Conservation (phyloP, 495 filamentous ascomycete genomes). For the Evansstolkia leycettana region DNA sequence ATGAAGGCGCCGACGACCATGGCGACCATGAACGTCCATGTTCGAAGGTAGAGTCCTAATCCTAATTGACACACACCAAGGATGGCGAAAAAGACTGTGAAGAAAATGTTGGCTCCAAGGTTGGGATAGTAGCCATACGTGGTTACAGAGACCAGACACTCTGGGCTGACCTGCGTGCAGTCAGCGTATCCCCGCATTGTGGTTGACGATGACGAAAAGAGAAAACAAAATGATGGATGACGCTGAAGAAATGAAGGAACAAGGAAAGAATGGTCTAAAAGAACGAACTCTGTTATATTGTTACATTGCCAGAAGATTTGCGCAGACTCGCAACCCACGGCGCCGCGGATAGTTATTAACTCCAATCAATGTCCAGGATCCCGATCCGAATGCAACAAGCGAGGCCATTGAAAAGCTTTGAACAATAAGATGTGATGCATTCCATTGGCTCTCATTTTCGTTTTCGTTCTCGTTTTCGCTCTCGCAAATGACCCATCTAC, state of each 20-base stretch:
- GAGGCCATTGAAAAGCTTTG: too few relatives aligned
- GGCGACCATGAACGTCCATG: slow-evolving; percentile 48
- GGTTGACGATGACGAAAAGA: slow-evolving; percentile 12
- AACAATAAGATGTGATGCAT: neutral
- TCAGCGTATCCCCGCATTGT: slow-evolving; percentile 9
- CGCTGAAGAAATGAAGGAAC: slow-evolving; percentile 4
- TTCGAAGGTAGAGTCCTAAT: slow-evolving; percentile 42
- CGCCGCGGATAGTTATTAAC: too few relatives aligned
- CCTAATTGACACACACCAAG: slow-evolving; percentile 32
- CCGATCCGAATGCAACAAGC: too few relatives aligned
- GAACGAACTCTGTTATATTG: too few relatives aligned
- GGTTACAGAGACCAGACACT: slow-evolving; percentile 46
- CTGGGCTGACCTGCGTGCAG: slow-evolving; percentile 34
- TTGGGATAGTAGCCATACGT: slow-evolving; percentile 59
- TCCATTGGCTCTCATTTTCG: slow-evolving; percentile 9
- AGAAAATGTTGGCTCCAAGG: slow-evolving; percentile 49
- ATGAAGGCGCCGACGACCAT: slow-evolving; percentile 34
- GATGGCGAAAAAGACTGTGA: slow-evolving; percentile 42
- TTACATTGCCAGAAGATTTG: too few relatives aligned
- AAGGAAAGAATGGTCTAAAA: neutral
- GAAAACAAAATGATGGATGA: neutral
- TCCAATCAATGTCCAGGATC: too few relatives aligned
- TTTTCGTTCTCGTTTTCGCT: slow-evolving; percentile 17
- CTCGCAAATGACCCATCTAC: slow-evolving; percentile 1
- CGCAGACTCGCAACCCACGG: too few relatives aligned